These are phyloP conservation scores for Amanita pallidorosea DNA, from an alignment of 768 basidiomycete species.

Conservation along the genomic window DNA sequence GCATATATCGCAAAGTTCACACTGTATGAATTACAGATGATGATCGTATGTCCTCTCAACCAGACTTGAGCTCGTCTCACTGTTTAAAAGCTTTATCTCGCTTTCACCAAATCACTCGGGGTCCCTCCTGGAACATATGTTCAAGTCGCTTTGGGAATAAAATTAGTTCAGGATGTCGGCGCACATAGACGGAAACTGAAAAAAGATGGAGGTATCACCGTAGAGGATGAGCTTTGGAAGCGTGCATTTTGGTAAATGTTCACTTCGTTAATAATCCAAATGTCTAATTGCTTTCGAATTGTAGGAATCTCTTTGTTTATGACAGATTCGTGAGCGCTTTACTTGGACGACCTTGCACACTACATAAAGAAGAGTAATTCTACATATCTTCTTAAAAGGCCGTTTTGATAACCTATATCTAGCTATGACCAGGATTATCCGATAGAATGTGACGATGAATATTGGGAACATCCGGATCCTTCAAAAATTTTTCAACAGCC, in stretches of 20 bases:
- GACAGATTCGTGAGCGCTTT: slow-evolving; percentile 36
- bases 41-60: slow-evolving; percentile 37
- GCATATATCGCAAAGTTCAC: slow-evolving; percentile 47
- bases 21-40: slow-evolving; percentile 65
- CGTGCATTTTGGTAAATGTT: slow-evolving; percentile 44
- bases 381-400: not conserved
- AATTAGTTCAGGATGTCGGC: slow-evolving; percentile 66
- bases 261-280: too few species aligned
- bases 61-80: not conserved
- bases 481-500: slow-evolving; percentile 55
- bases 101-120: slow-evolving; percentile 37
- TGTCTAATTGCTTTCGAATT: not conserved
- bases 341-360: slow-evolving; percentile 59
- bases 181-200: slow-evolving; percentile 40
- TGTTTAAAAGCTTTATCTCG: slow-evolving; percentile 30
- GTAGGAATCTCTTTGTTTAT: slow-evolving; percentile 38
- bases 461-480: slow-evolving; percentile 48
- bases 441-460: slow-evolving; percentile 57
- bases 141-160: slow-evolving; percentile 54
- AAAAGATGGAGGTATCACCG: slow-evolving; percentile 18
- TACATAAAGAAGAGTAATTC: slow-evolving; percentile 65
- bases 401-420: not conserved
- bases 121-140: slow-evolving; percentile 51
- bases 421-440: slow-evolving; percentile 68
- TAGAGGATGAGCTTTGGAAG: slow-evolving; percentile 69